phyloP scores from a whole-genome alignment of 305 asterid species.

The Nicotiana rustica region DNA sequence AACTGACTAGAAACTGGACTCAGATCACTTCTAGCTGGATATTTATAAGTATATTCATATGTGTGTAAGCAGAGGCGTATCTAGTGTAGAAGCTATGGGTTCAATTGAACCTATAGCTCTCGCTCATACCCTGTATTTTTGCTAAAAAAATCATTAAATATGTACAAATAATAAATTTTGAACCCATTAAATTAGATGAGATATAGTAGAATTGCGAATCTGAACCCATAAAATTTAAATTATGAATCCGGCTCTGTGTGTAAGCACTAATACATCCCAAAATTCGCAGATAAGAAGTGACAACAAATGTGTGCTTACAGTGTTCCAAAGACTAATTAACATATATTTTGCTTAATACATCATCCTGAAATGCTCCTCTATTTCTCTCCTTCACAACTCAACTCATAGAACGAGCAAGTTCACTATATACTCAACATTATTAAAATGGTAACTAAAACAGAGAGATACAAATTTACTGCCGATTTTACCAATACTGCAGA shows the following conservation, averaged over 20 bases:
- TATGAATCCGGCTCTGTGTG: too few species aligned
- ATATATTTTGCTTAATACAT: background rate
- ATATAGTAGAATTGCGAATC: too few species aligned
- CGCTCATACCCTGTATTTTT: too few species aligned
- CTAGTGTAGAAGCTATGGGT: too few species aligned
- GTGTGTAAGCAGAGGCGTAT: background rate
- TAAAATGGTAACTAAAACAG: background rate
- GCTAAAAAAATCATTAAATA: too few species aligned
- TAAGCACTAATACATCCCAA: background rate
- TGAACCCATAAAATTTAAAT: too few species aligned
- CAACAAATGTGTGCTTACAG: background rate
- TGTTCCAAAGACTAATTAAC: background rate
- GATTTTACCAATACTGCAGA: background rate
- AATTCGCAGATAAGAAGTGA: background rate
- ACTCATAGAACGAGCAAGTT: background rate
- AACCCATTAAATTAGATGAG: too few species aligned
- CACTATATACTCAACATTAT: background rate
- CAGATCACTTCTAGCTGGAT: background rate
- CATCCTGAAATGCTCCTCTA: background rate
- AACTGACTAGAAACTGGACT: background rate
- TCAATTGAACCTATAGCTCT: too few species aligned
- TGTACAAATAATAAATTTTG: too few species aligned
- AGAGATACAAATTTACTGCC: background rate
- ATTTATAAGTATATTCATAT: background rate
- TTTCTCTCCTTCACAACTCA: background rate